These are phyloP conservation scores for Tagetes erecta DNA, from an alignment of 129 eudicot species.

Conservation along the genomic window DNA sequence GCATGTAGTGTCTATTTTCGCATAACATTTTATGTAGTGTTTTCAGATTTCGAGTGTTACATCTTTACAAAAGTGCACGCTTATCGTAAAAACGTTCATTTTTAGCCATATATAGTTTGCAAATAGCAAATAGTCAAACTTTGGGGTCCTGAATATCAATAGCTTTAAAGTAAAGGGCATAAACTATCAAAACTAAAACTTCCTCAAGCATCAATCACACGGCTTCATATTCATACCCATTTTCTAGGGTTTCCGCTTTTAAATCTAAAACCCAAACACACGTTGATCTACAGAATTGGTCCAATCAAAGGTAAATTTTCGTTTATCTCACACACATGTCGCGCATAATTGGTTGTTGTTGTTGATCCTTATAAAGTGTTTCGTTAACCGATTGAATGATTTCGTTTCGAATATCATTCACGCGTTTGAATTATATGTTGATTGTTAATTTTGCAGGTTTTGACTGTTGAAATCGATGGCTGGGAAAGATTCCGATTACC, in stretches of 20 bases:
- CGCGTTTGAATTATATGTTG: neutral
- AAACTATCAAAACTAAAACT: slow-evolving; percentile 13
- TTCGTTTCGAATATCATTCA: neutral
- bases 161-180: slow-evolving; percentile 3
- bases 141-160: neutral
- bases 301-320: slow-evolving; percentile 19
- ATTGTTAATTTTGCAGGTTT: neutral
- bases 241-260: slow-evolving; percentile 29
- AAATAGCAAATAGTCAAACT: neutral
- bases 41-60: too few species aligned
- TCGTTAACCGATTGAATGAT: neutral
- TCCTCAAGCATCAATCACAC: slow-evolving; percentile 2
- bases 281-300: slow-evolving; percentile 11
- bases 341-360: neutral
- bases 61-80: too few species aligned
- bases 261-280: slow-evolving; percentile 21
- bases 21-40: too few species aligned
- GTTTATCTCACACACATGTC: slow-evolving; percentile 7
- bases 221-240: slow-evolving; percentile 10
- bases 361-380: neutral
- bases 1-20: too few species aligned
- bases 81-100: too few species aligned
- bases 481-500: slow-evolving; percentile 72
- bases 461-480: slow-evolving; percentile 44
- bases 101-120: neutral